phyloP scores from a whole-genome alignment of 78 protist genomes.

The Tieghemostelium lacteum region DNA sequence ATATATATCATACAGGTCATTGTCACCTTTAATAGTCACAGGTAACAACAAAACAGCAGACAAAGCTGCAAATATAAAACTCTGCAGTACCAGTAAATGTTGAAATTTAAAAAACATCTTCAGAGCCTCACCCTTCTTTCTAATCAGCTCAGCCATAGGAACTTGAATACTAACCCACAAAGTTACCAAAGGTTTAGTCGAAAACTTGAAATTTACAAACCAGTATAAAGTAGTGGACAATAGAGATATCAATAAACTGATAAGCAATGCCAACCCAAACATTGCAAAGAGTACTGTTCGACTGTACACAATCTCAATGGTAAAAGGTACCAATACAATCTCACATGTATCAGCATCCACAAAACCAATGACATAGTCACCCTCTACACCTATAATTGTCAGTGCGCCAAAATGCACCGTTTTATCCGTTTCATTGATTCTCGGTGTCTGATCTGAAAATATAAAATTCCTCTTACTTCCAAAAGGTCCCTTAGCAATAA shows the following conservation, averaged over 20 bases:
- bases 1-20: constrained; percentile 6
- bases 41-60: not conserved
- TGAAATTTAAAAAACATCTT: constrained; percentile 23
- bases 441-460: not conserved
- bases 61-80: not conserved
- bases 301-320: not conserved
- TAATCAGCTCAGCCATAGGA: constrained; percentile 7
- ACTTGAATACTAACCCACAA: not conserved
- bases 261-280: not conserved
- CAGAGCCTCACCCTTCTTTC: constrained; percentile 13
- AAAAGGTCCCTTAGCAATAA: constrained; percentile 8
- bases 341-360: constrained; percentile 42
- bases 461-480: not conserved
- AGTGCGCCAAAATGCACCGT: not conserved
- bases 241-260: not conserved
- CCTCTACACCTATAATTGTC: constrained; percentile 23
- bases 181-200: not conserved
- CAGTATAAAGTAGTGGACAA: not conserved
- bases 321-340: not conserved
- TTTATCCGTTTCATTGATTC: not conserved
- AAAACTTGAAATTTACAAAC: no score
- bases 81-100: constrained; percentile 5
- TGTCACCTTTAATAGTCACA: constrained; percentile 21
- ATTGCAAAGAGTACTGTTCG: not conserved
- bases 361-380: constrained; percentile 45